phyloP scores from a whole-genome alignment of 1,284 basidiomycete genomes.

The Fomitopsis pinicola region DNA sequence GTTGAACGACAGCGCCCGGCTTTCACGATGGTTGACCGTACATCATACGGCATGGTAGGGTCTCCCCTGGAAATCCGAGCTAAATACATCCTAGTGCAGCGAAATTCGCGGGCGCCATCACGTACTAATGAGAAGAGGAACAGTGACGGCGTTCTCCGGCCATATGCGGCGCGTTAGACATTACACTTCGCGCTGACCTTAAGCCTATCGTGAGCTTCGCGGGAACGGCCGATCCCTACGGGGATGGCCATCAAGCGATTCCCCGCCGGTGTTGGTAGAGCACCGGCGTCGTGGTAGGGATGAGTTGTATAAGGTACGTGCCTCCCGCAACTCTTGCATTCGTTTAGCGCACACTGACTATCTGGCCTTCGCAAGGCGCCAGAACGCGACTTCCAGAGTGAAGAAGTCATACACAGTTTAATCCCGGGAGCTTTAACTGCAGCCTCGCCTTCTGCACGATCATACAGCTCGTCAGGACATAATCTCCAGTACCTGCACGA shows the following conservation, averaged over 20 bases:
- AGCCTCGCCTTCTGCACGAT: not conserved
- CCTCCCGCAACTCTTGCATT: not conserved
- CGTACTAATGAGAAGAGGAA: not conserved
- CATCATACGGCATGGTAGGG: not conserved
- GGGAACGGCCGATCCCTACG: not conserved
- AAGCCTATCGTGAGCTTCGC: constrained; percentile 1
- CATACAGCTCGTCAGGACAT: not conserved
- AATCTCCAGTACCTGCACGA: not conserved
- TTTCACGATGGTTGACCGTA: not conserved
- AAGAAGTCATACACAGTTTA: not conserved
- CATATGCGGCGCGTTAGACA: not conserved
- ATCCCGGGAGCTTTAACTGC: not conserved
- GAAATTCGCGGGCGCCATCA: not conserved
- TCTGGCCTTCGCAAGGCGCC: not conserved
- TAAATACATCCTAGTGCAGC: not conserved
- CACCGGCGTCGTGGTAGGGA: not conserved
- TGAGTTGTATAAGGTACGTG: not conserved
- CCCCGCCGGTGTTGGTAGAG: not conserved
- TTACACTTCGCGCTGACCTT: constrained; percentile 1
- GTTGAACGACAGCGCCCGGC: not conserved
- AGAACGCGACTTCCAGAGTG: not conserved
- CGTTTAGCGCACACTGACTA: not conserved
- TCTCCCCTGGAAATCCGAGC: not conserved
- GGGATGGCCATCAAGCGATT: not conserved
- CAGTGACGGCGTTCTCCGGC: not conserved